phyloP scores from a whole-genome alignment of 2,329 filamentous ascomycete species.

The Hymenoscyphus occultus region DNA sequence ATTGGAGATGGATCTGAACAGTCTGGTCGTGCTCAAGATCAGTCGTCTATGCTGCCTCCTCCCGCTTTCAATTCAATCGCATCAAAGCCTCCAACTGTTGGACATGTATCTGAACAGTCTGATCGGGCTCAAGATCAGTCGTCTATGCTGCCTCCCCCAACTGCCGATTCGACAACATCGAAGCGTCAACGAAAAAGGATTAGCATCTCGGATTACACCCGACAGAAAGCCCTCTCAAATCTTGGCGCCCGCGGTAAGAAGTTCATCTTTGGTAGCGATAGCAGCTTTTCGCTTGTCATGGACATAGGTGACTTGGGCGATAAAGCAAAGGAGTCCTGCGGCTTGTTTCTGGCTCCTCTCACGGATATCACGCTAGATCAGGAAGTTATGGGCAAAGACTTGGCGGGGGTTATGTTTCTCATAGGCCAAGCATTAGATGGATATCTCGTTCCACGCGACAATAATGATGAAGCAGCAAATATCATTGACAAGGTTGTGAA shows the following conservation, averaged over 20 bases:
- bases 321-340: slow-evolving; percentile 16
- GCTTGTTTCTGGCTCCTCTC: slow-evolving; percentile 16
- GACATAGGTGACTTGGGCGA: slow-evolving; percentile 24
- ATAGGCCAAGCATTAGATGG: slow-evolving; percentile 21
- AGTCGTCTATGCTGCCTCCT: not conserved
- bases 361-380: slow-evolving; percentile 25
- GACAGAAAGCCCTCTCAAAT: slow-evolving; percentile 12
- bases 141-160: not conserved
- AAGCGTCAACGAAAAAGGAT: slow-evolving; percentile 16
- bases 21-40: not conserved
- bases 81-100: not conserved
- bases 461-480: slow-evolving; percentile 14
- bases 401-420: slow-evolving; percentile 11
- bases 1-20: not conserved
- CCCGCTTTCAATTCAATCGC: not conserved
- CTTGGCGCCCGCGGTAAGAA: slow-evolving; percentile 21
- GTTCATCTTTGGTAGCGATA: slow-evolving; percentile 26
- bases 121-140: not conserved
- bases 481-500: slow-evolving; percentile 23
- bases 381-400: slow-evolving; percentile 30
- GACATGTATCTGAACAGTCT: not conserved
- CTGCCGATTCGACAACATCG: not conserved
- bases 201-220: slow-evolving; percentile 20
- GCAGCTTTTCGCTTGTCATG: slow-evolving; percentile 17
- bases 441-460: slow-evolving; percentile 15